phyloP scores from a whole-genome alignment of 441 rosid genomes.

The Syzygium syzygioides region DNA sequence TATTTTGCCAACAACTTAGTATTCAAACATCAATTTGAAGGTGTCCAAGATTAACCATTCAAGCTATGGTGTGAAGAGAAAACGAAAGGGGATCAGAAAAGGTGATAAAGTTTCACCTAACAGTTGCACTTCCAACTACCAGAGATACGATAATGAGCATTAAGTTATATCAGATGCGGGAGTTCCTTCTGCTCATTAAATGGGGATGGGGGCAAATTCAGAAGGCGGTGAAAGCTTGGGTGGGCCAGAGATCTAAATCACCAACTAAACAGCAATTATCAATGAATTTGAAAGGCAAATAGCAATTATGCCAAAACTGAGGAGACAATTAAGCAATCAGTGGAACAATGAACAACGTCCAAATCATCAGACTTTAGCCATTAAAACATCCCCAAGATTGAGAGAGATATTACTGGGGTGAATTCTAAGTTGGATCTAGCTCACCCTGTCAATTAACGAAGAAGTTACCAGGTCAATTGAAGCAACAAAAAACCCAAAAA shows the following conservation, averaged over 20 bases:
- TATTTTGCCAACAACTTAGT: background rate
- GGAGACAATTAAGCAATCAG: background rate
- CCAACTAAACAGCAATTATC: background rate
- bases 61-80: background rate
- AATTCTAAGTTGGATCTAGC: background rate
- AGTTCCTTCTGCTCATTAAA: background rate
- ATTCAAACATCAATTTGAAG: background rate
- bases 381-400: background rate
- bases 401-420: background rate
- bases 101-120: background rate
- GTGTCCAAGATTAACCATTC: background rate
- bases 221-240: background rate
- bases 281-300: background rate
- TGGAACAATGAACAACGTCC: background rate
- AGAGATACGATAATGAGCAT: background rate
- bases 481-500: background rate
- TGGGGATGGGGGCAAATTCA: background rate
- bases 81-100: background rate
- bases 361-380: background rate
- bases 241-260: background rate
- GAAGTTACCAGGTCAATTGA: background rate
- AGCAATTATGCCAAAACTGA: background rate
- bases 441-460: background rate
- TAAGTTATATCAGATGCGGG: background rate
- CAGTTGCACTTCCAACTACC: background rate